Percentiles rank a stretch among this genome's conserved stretches.
phyloP scores from a whole-genome alignment of 768 basidiomycete species.

The Basidioascus undulatus region DNA sequence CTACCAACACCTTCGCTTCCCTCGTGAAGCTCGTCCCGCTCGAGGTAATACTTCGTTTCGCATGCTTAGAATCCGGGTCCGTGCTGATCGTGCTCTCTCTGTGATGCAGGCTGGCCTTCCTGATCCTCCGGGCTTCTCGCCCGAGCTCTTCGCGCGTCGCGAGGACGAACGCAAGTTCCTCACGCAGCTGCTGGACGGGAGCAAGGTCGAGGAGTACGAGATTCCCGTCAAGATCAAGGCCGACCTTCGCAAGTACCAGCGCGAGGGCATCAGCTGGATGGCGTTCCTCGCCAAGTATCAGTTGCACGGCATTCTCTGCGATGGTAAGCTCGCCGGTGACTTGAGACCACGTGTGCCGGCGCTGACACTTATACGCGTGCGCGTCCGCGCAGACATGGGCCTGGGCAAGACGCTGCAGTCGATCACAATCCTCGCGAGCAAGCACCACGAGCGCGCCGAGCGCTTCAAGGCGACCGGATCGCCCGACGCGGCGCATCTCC shows the following conservation, averaged over 20 bases:
- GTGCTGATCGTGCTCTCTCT: neutral
- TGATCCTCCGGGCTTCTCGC: constrained; percentile 76
- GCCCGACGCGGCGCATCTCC: constrained; percentile 58
- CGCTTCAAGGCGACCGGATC: constrained; percentile 38
- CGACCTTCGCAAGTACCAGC: constrained; percentile 87
- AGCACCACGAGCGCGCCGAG: constrained; percentile 63
- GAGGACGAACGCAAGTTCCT: constrained; percentile 76
- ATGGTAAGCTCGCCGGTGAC: constrained; percentile 32
- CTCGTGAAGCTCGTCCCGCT: constrained; percentile 96
- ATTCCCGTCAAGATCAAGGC: constrained; percentile 77
- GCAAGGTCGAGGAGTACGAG: constrained; percentile 70
- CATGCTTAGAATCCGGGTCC: neutral
- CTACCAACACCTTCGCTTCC: constrained; percentile 93
- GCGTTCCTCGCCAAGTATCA: constrained; percentile 97
- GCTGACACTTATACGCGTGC: constrained; percentile 3
- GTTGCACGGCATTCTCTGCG: constrained; percentile 88
- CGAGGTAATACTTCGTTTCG: constrained; percentile 32
- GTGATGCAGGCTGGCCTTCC: constrained; percentile 64
- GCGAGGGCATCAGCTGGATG: constrained; percentile 95
- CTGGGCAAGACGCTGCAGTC: constrained; percentile 94
- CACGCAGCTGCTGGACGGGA: constrained; percentile 78
- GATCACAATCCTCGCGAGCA: constrained; percentile 86
- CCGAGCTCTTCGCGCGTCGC: constrained; percentile 60
- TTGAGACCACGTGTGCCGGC: too few relatives aligned
- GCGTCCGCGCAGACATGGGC: constrained; percentile 60